These are phyloP conservation scores for Cercospora sp. DNA, from an alignment of 2,329 filamentous ascomycete species.

Conservation along the genomic window DNA sequence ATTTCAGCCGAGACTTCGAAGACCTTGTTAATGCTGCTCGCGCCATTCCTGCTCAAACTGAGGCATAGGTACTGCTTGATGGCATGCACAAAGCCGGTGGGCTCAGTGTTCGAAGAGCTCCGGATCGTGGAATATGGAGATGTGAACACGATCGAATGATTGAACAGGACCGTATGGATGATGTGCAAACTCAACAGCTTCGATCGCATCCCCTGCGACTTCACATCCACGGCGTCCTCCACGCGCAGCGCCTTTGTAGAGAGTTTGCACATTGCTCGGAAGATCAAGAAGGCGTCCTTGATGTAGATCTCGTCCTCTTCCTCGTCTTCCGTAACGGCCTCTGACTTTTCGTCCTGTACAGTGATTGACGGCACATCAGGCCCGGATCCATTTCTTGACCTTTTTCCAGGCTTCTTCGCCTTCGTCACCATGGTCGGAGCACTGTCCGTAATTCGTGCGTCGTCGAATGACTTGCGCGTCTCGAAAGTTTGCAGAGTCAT, in stretches of 20 bases:
- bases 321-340: slow-evolving; percentile 64
- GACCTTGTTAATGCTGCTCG: slow-evolving; percentile 85
- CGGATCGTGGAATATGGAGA: slow-evolving; percentile 90
- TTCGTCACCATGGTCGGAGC: slow-evolving; percentile 67
- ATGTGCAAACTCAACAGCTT: slow-evolving; percentile 94
- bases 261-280: slow-evolving; percentile 95
- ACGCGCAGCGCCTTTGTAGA: slow-evolving; percentile 88
- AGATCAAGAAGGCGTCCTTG: slow-evolving; percentile 94
- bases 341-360: slow-evolving; percentile 41
- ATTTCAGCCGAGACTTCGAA: slow-evolving; percentile 97
- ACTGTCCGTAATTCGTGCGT: slow-evolving; percentile 65
- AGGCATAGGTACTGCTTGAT: slow-evolving; percentile 96
- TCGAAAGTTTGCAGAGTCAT: slow-evolving; percentile 70
- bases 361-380: slow-evolving; percentile 42
- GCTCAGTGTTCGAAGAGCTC: slow-evolving; percentile 83
- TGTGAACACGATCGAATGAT: slow-evolving; percentile 86
- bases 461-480: slow-evolving; percentile 65
- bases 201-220: slow-evolving; percentile 93
- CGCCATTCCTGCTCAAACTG: slow-evolving; percentile 90
- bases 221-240: slow-evolving; percentile 89
- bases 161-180: slow-evolving; percentile 92
- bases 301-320: slow-evolving; percentile 97
- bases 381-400: slow-evolving; percentile 48
- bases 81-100: slow-evolving; percentile 88
- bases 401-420: slow-evolving; percentile 45